Conservation (phyloP, 2,329 filamentous ascomycete genomes). For the Talaromyces sp. region DNA sequence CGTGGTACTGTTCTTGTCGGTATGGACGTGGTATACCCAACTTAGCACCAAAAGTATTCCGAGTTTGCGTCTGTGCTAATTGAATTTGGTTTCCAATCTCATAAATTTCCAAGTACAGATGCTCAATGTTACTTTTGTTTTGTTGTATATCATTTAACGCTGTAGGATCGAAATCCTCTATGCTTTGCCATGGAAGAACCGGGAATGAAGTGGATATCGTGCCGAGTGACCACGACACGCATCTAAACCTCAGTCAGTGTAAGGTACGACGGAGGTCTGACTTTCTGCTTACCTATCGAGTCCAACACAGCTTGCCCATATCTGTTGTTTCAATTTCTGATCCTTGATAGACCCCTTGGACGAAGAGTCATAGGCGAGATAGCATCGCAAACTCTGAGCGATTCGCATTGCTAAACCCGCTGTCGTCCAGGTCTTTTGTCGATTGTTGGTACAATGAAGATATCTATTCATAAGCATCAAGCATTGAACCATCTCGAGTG, state of each 20-base stretch:
- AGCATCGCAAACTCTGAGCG: constrained; percentile 21
- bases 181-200: constrained; percentile 10
- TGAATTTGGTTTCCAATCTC: constrained; percentile 24
- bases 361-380: constrained; percentile 8
- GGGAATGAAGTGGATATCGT: constrained; percentile 19
- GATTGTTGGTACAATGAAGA: constrained; percentile 23
- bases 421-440: constrained; percentile 24
- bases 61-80: constrained; percentile 22
- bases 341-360: constrained; percentile 1
- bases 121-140: not conserved
- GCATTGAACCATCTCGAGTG: constrained; percentile 21
- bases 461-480: constrained; percentile 24
- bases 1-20: constrained; percentile 22
- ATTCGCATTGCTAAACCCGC: constrained; percentile 22
- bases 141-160: not conserved
- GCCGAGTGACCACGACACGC: constrained; percentile 24
- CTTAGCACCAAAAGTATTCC: constrained; percentile 18
- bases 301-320: constrained; percentile 22
- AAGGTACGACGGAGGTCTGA: not conserved
- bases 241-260: constrained; percentile 16
- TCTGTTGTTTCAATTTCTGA: constrained; percentile 16
- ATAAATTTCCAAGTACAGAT: constrained; percentile 18
- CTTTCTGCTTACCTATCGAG: constrained; percentile 19
- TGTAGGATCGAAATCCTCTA: not conserved
- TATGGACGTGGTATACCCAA: constrained; percentile 16